Conservation (phyloP, 805 yeast genomes). For the Torulaspora franciscae region DNA sequence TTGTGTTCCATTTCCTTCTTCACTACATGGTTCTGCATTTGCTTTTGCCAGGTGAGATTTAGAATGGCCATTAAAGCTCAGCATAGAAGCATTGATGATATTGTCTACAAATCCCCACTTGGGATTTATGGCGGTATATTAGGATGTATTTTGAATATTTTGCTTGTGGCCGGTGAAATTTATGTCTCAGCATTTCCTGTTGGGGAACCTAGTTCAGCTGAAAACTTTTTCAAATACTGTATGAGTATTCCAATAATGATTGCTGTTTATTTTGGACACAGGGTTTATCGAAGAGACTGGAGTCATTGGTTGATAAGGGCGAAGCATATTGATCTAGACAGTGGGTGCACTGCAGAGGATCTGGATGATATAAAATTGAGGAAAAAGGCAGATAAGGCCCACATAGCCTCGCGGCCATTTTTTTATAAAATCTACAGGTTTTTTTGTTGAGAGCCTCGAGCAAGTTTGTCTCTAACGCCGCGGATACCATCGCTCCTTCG, state of each 20-base stretch:
- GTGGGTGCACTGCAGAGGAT: conserved; percentile 50
- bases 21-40: conserved; percentile 74
- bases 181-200: conserved; percentile 69
- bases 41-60: conserved; percentile 63
- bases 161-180: conserved; percentile 61
- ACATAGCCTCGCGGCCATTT: conserved; percentile 31
- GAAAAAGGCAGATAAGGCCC: conserved; percentile 28
- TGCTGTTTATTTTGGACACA: conserved; percentile 42
- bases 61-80: conserved; percentile 49
- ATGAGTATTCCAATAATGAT: conserved; percentile 45
- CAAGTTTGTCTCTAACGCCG: too few species aligned
- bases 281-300: conserved; percentile 39
- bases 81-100: conserved; percentile 52
- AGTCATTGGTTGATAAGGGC: conserved; percentile 36
- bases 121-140: conserved; percentile 56
- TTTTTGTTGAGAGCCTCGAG: conserved; percentile 31
- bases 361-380: conserved; percentile 43
- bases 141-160: conserved; percentile 48
- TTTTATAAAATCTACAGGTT: conserved; percentile 34
- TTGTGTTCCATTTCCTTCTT: conserved; percentile 69
- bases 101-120: conserved; percentile 51
- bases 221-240: conserved; percentile 48
- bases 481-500: too few species aligned
- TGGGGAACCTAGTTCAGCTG: conserved; percentile 37
- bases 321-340: conserved; percentile 50